Percentiles rank a stretch among this genome's conserved stretches.
Conservation (phyloP, 139 green algal species). For the Micractinium sp. region DNA sequence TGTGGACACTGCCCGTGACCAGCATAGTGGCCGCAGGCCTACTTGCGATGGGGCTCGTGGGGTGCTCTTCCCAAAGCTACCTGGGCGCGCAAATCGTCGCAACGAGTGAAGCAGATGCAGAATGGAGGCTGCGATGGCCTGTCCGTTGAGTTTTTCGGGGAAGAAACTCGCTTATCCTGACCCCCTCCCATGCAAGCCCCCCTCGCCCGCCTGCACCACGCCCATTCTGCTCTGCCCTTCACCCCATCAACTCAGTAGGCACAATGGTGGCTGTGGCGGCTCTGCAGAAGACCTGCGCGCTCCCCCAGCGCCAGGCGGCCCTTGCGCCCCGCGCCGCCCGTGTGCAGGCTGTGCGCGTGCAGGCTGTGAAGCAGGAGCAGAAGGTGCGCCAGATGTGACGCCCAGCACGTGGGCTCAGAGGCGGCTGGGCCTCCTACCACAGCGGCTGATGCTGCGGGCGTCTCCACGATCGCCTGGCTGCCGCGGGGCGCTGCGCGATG, state of each 20-base stretch:
- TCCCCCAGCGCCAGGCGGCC: neutral
- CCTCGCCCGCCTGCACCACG: neutral
- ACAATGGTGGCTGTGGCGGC: conserved; percentile 18
- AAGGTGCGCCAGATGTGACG: conserved; percentile 14
- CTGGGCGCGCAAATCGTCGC: too few relatives aligned
- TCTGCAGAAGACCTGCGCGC: conserved; percentile 29
- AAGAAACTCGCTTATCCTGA: neutral
- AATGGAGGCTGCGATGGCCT: too few relatives aligned
- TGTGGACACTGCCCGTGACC: too few relatives aligned
- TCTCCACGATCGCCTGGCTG: neutral
- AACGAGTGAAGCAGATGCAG: too few relatives aligned
- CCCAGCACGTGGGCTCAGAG: neutral
- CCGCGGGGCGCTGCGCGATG: neutral
- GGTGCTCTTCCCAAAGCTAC: too few relatives aligned
- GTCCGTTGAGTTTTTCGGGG: too few relatives aligned
- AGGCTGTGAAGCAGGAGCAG: conserved; percentile 37
- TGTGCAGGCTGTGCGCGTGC: conserved; percentile 18
- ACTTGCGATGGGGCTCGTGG: too few relatives aligned
- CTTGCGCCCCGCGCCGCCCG: conserved; percentile 15
- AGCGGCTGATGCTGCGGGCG: too few relatives aligned
- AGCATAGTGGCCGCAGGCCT: too few relatives aligned
- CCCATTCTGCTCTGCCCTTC: neutral
- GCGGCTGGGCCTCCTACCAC: neutral
- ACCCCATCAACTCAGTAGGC: neutral
- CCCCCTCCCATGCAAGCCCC: neutral